These are phyloP conservation scores for Eimeria sp. DNA, from an alignment of 169 alveolate genomes.

Conservation along the genomic window DNA sequence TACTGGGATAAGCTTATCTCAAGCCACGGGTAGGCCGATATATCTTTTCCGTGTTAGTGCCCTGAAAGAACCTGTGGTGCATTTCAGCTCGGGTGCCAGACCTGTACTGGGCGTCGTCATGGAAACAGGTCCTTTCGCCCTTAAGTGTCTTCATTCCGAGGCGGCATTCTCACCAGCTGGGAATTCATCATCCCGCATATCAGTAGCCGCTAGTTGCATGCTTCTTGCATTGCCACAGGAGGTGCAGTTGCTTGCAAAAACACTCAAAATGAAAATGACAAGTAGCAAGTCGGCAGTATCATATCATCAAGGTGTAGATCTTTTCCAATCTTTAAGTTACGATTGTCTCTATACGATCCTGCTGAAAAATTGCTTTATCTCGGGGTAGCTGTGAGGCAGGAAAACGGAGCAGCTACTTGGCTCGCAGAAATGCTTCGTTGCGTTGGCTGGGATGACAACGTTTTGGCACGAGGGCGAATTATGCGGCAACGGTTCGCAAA, in stretches of 20 bases:
- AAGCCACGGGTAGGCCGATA: not conserved
- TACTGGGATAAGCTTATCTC: not conserved
- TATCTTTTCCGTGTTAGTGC: not conserved
- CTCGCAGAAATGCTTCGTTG: not conserved
- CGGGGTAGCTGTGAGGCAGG: conserved; percentile 1
- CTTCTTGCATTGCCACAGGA: not conserved
- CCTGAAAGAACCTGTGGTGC: not conserved
- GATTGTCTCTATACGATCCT: not conserved
- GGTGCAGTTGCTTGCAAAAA: not conserved
- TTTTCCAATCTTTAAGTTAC: not conserved
- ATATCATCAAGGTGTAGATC: not conserved
- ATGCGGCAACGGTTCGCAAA: not conserved
- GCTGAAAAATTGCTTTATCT: not conserved
- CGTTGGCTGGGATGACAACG: not conserved
- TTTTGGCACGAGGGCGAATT: not conserved
- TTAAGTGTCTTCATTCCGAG: not conserved
- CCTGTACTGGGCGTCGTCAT: not conserved
- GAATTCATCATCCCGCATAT: not conserved
- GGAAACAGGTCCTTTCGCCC: not conserved
- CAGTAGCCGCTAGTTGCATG: not conserved
- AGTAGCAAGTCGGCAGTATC: not conserved
- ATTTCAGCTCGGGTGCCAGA: not conserved
- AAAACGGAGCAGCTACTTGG: not conserved
- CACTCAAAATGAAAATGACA: not conserved
- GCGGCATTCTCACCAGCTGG: not conserved